These are phyloP conservation scores for Barnettozyma wickerhamii DNA, from an alignment of 805 yeast genomes.

Conservation along the genomic window DNA sequence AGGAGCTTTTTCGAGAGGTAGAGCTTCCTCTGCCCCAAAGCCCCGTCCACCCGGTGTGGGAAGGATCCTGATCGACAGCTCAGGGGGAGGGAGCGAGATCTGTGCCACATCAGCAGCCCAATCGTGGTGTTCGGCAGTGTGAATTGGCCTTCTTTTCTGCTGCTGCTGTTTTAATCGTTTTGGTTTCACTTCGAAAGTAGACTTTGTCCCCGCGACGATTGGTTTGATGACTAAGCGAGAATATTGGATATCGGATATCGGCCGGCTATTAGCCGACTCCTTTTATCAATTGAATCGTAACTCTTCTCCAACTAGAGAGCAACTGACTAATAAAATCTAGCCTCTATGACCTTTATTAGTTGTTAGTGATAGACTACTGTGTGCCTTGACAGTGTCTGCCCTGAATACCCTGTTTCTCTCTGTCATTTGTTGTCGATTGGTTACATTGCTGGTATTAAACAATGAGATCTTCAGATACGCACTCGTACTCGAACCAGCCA, in stretches of 20 bases:
- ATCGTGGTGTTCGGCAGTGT: not conserved
- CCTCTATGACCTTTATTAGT: too few relatives aligned
- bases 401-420: not conserved
- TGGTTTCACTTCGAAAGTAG: too few relatives aligned
- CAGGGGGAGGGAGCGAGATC: not conserved
- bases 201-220: too few relatives aligned
- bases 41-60: not conserved
- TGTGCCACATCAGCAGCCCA: not conserved
- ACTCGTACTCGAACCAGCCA: conserved; percentile 14
- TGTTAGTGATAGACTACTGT: too few relatives aligned
- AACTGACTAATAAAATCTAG: too few relatives aligned
- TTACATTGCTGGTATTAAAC: not conserved
- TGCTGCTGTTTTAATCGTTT: not conserved
- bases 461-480: conserved; percentile 2
- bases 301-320: too few relatives aligned
- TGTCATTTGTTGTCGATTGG: not conserved
- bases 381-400: too few relatives aligned
- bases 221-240: too few relatives aligned
- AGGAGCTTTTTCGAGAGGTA: conserved; percentile 3
- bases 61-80: not conserved
- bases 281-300: too few relatives aligned
- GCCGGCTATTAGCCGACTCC: too few relatives aligned
- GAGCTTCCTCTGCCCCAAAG: conserved; percentile 1
- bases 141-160: not conserved
- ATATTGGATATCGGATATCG: too few relatives aligned